Evolutionary conservation across 805 yeast species (phyloP), one percentile per base, ranked within the genome.

Genomic region (Cyberlindnera lachancei): DNA sequence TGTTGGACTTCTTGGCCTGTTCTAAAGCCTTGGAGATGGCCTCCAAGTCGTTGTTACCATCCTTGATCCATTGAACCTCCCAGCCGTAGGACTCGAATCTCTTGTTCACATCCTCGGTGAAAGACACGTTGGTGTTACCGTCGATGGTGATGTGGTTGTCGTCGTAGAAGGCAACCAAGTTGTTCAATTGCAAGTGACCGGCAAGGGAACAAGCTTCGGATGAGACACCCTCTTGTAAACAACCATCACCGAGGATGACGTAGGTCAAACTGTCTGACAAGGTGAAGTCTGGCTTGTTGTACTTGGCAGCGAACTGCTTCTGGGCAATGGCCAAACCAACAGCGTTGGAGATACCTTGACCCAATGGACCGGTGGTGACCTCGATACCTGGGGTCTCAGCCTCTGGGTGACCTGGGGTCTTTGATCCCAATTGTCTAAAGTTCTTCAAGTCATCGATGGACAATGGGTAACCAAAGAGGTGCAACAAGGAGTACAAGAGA

Each of bases 381-480:
- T 90, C 98, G 39, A 87, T 76, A 59, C 97, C 97, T 33, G 92
- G 87, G 40, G 82, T 72, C 55, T 83, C 94, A 41, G 66, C 73
- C 69, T 90, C 98, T 36, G 98, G 98, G 68, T 90, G 98, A 49
- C 98, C 98, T 31, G 98, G 97, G 40, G 95, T 81, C 66, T 78
- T 81, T 44, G 97, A 87, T 56, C 73, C 70, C 54, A 88, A 63
- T 64, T 84, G 94, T 72, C 97, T 82, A 69, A 92, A 92, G 42
- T 70, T 62, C 70, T 87, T 80, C 63, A 90, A 71, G 63, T 90
- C 97, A 28, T 86, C 95, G 45, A 90, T 60, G 36, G 84, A 53
- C 56, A 78, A 64, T 52, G 73, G 81, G 69, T 75, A 90, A 41
- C 97, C 97, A 55, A 75, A 76, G 52, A 92, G 68, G 61, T 83